phyloP scores from a whole-genome alignment of 2,329 filamentous ascomycete species.

The Cytospora piceae region DNA sequence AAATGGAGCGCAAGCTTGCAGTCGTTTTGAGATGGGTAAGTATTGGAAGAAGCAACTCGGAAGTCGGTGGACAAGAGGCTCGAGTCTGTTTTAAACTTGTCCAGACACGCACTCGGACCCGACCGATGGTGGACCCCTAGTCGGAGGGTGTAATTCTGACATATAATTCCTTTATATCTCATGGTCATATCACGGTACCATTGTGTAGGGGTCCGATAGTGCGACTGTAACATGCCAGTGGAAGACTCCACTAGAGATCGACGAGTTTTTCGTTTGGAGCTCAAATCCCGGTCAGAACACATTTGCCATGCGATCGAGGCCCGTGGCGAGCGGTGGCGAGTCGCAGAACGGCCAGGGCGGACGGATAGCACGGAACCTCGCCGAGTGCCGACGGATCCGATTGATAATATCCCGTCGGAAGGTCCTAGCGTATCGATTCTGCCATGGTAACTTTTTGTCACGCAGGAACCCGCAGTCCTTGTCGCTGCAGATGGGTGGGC shows the following conservation, averaged over 20 bases:
- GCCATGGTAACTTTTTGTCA: background rate
- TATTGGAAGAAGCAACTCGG: background rate
- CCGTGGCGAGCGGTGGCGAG: background rate
- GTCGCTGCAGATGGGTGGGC: background rate
- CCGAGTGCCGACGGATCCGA: background rate
- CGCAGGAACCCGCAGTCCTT: background rate
- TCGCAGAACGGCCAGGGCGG: too few relatives aligned
- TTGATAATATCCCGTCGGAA: background rate
- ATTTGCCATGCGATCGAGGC: background rate
- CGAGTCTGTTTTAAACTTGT: background rate
- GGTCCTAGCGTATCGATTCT: background rate
- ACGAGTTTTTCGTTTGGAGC: background rate
- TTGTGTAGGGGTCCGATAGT: background rate
- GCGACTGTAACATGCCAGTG: background rate
- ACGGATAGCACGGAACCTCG: background rate
- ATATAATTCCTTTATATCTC: conserved; percentile 17
- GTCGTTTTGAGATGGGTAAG: background rate
- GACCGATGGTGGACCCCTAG: conserved; percentile 1
- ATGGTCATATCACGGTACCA: conserved; percentile 13
- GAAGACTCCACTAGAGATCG: background rate
- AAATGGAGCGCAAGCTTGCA: background rate
- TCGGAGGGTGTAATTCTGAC: conserved; percentile 8
- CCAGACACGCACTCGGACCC: background rate
- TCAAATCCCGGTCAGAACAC: background rate
- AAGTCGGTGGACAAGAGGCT: background rate